Evolutionary conservation across 1,284 basidiomycete genomes (phyloP).

Genomic region (Porphyrellus sp.): DNA sequence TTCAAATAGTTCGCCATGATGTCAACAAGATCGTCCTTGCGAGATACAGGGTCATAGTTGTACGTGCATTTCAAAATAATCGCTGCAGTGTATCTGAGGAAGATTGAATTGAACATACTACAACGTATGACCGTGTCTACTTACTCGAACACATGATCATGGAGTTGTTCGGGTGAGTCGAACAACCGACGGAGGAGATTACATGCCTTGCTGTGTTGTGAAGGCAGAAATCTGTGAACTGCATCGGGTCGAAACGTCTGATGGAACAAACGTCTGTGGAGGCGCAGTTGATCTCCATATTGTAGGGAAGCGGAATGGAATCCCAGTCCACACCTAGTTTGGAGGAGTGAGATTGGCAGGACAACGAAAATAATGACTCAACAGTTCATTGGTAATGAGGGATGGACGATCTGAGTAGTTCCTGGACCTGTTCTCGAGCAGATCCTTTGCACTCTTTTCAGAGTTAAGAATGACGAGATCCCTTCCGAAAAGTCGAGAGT

Average conservation of each 20-base stretch:
- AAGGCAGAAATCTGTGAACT: background rate
- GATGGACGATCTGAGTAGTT: slow-evolving; percentile 8
- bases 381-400: slow-evolving; percentile 8
- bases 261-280: slow-evolving; percentile 6
- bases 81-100: slow-evolving; percentile 2
- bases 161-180: background rate
- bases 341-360: background rate
- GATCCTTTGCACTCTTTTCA: slow-evolving; percentile 1
- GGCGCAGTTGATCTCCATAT: slow-evolving; percentile 5
- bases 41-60: slow-evolving; percentile 8
- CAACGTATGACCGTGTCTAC: background rate
- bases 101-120: background rate
- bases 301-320: background rate
- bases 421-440: slow-evolving; percentile 3
- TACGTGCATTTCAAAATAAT: slow-evolving; percentile 6
- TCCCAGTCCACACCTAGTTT: background rate
- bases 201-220: background rate
- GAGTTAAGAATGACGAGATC: slow-evolving; percentile 12
- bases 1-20: background rate
- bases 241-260: background rate
- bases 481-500: slow-evolving; percentile 7
- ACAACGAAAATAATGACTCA: background rate
- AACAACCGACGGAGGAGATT: background rate
- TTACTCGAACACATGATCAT: background rate
- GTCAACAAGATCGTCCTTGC: background rate